phyloP scores from a whole-genome alignment of 139 green algal species.

The Trebouxia sp. region DNA sequence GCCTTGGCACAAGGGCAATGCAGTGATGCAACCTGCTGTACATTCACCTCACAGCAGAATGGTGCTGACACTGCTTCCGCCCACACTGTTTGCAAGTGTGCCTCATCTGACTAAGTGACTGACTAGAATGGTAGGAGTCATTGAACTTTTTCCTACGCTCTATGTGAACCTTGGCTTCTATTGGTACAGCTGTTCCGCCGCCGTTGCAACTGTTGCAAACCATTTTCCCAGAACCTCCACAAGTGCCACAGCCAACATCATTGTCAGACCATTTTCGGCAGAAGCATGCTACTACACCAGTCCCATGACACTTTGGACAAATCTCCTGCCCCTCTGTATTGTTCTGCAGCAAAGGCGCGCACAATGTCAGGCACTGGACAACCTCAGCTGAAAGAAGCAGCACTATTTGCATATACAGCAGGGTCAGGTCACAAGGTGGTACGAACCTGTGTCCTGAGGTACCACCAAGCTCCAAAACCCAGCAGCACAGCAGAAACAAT shows the following conservation, averaged over 20 bases:
- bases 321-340: constrained; percentile 9
- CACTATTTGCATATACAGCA: not conserved
- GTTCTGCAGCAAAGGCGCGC: not conserved
- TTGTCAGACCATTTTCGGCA: constrained; percentile 4
- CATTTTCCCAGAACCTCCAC: constrained; percentile 14
- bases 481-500: not conserved
- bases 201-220: constrained; percentile 16
- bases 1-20: too few species aligned
- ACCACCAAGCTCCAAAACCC: constrained; percentile 5
- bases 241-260: not conserved
- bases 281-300: not conserved
- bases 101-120: too few species aligned
- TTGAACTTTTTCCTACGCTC: not conserved
- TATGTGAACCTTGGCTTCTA: constrained; percentile 1
- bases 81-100: not conserved
- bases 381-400: not conserved
- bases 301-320: constrained; percentile 9
- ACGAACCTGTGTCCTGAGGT: not conserved
- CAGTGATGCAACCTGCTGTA: not conserved
- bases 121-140: not conserved
- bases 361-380: not conserved
- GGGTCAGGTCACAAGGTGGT: not conserved
- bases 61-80: not conserved
- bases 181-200: constrained; percentile 5
- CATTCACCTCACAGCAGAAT: not conserved